Evolutionary conservation across 2,329 filamentous ascomycete species (phyloP).

Genomic region (Dactylella cylindrospora): DNA sequence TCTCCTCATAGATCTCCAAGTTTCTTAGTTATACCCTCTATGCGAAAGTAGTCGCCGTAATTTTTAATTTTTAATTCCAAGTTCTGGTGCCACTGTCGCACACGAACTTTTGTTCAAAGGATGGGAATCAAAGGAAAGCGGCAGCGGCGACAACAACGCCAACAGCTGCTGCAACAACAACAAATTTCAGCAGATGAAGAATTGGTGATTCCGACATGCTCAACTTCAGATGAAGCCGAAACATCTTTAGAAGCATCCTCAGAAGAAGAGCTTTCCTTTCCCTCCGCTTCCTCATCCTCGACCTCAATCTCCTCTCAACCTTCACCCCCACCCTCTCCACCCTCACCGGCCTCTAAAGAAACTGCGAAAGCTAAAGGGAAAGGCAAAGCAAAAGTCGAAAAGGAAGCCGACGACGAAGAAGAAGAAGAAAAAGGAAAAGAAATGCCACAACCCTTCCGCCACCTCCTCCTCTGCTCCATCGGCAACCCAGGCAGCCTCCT

Average conservation of each 20-base stretch:
- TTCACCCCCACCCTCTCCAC: not conserved
- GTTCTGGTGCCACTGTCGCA: too few species aligned
- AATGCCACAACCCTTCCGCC: slow-evolving; percentile 47
- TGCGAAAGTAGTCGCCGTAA: too few species aligned
- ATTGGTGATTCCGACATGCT: not conserved
- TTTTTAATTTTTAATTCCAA: slow-evolving; percentile 18
- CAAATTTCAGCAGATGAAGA: slow-evolving; percentile 5
- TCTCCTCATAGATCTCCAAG: too few species aligned
- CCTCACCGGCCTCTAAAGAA: not conserved
- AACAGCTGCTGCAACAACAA: slow-evolving; percentile 34
- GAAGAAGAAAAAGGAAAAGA: too few species aligned
- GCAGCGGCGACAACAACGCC: slow-evolving; percentile 28
- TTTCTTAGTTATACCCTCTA: too few species aligned
- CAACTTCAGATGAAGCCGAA: slow-evolving; percentile 1
- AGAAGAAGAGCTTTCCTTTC: slow-evolving; percentile 1
- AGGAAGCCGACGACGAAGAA: too few species aligned
- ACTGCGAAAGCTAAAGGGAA: too few species aligned
- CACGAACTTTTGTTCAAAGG: not conserved
- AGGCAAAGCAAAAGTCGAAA: not conserved
- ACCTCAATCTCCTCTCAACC: not conserved
- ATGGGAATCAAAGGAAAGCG: slow-evolving; percentile 41
- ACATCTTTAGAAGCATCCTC: slow-evolving; percentile 18
- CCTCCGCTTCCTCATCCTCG: slow-evolving; percentile 4
- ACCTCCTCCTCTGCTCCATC: slow-evolving; percentile 78
- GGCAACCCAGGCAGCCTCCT: slow-evolving; percentile 73